phyloP scores from a whole-genome alignment of 768 basidiomycete species.

The Mycena metata region DNA sequence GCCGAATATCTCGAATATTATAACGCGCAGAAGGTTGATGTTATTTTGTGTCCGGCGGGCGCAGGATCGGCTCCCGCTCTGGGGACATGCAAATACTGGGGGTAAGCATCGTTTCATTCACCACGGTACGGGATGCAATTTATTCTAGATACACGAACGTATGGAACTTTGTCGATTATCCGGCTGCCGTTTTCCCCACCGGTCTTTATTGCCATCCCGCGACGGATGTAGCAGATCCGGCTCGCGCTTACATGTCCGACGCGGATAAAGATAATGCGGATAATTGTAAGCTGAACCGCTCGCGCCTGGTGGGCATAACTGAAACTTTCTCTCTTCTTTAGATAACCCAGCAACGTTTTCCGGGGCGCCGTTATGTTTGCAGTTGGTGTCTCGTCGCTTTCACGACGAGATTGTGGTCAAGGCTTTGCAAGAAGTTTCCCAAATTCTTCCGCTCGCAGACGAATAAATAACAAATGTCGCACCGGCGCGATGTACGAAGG shows the following conservation, averaged over 20 bases:
- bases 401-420: constrained; percentile 33
- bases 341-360: constrained; percentile 29
- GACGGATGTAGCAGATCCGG: constrained; percentile 38
- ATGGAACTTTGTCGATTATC: constrained; percentile 61
- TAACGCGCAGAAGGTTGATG: constrained; percentile 55
- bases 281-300: constrained; percentile 30
- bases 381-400: constrained; percentile 31
- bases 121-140: background rate
- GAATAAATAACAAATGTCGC: background rate
- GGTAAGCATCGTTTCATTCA: constrained; percentile 37
- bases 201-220: constrained; percentile 49
- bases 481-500: too few relatives aligned
- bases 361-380: constrained; percentile 31
- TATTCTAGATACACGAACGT: constrained; percentile 52
- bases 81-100: constrained; percentile 55
- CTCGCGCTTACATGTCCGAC: constrained; percentile 33
- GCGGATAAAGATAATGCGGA: constrained; percentile 30
- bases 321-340: background rate
- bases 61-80: constrained; percentile 54
- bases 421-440: constrained; percentile 34
- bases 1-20: constrained; percentile 52
- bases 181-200: constrained; percentile 59
- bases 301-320: too few relatives aligned
- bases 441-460: constrained; percentile 15
- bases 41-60: constrained; percentile 53